A percentile compares a stretch with the other conserved stretches of the same genome.
Conservation (phyloP, 176 grass and related monocot species). For the Avena insularis region DNA sequence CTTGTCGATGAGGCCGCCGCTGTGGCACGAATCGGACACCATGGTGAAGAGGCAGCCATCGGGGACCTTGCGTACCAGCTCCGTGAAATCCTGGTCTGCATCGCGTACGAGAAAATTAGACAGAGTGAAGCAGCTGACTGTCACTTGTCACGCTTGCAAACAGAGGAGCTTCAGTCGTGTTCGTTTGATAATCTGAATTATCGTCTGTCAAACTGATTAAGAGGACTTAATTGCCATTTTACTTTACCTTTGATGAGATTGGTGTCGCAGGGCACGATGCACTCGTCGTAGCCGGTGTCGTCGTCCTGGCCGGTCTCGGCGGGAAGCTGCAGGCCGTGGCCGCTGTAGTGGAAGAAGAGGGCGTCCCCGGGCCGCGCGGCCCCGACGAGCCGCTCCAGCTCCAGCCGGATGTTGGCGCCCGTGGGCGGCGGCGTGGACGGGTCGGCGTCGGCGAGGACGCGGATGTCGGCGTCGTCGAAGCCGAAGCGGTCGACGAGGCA, state of each 20-base stretch:
- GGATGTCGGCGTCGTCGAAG: conserved; percentile 54
- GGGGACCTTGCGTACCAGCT: conserved; percentile 66
- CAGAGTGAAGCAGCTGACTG: neutral
- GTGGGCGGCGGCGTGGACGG: conserved; percentile 47
- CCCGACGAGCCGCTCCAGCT: conserved; percentile 61
- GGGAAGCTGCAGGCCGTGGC: conserved; percentile 74
- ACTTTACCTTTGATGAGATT: conserved; percentile 85
- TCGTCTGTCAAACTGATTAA: neutral
- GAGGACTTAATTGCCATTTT: neutral
- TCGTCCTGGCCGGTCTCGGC: conserved; percentile 86
- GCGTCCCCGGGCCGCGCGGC: conserved; percentile 59
- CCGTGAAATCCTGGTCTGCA: conserved; percentile 87
- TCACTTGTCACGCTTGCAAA: neutral
- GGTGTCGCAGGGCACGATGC: conserved; percentile 86
- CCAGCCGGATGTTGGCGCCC: conserved; percentile 56
- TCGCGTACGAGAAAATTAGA: neutral
- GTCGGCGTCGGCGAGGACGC: conserved; percentile 73
- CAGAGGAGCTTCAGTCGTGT: neutral
- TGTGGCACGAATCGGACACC: conserved; percentile 92
- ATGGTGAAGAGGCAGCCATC: conserved; percentile 75
- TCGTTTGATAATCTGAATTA: too few relatives aligned
- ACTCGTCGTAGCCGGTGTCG: conserved; percentile 93
- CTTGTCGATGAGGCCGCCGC: conserved; percentile 78
- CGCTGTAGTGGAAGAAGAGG: conserved; percentile 97
- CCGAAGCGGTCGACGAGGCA: conserved; percentile 71